Base-by-base conservation (phyloP, 164 flowering plant species). In the Sextonia rubra region DNA sequence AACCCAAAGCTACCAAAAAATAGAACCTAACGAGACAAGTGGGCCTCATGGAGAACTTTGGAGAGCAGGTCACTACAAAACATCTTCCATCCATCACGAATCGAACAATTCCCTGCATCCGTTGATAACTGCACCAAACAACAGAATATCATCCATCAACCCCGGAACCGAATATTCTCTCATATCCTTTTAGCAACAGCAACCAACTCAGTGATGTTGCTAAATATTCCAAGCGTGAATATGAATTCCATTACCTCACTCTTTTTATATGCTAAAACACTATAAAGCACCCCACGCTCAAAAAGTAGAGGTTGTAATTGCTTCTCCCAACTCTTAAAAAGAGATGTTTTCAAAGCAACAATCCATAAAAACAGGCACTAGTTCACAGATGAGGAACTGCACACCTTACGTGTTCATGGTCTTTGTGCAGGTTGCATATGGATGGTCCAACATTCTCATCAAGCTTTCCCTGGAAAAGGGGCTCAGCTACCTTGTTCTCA, bases 371-470 rank as follows among this genome's bases (percentile, higher is more conserved):
- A 14, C 11, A 29, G 72, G 37, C 47, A 25, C 12, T 12, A 25
- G 23, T 9, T 27, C 70, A 58, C 56, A 11, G 11, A 68, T 77
- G 65, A 71, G 74, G 55, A 18, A 37, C 6, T 68, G 68, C 18
- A 24, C 61, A 30, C 24, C 78, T 12, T 84, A 72, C 58, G 72
- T 60, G 18, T 82, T 76, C 29, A 85, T 85, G 87, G 69, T 84
- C 22, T 4, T 82, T 1, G 77, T 77, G 11, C 86, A 84, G 76
- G 17, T 84, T 0, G 74, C 77, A 18, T 80, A 77, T 70, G 87
- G 80, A 6, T 82, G 80, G 29, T 83, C 86, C 3, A 80, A 74
- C 66, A 79, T 85, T 60, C 86, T 87, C 75, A 69, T 72, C n/a
- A 87, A 84, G 75, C 72, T 82, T 3, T 71, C 85, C 27, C 70